These are phyloP conservation scores for Trichophyton benhamiae DNA, from an alignment of 2,329 filamentous ascomycete genomes.

Conservation along the genomic window DNA sequence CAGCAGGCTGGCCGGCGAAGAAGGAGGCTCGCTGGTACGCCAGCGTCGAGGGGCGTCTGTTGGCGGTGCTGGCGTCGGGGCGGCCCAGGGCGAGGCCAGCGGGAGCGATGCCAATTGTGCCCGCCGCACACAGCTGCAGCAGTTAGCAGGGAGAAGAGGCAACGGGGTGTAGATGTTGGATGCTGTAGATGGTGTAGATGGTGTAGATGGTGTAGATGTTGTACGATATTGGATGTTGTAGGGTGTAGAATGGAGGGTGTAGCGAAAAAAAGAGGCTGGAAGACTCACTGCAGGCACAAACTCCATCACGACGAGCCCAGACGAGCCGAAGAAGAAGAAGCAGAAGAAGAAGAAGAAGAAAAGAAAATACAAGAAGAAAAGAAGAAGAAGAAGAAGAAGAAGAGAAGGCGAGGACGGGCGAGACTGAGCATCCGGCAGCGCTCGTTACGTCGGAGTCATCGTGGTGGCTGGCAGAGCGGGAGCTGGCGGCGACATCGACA, in stretches of 20 bases:
- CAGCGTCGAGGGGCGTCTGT: conserved; percentile 7
- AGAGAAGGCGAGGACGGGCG: background rate
- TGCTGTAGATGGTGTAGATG: background rate
- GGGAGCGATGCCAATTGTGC: conserved; percentile 49
- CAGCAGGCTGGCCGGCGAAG: conserved; percentile 9
- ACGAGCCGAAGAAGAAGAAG: background rate
- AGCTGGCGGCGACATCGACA: background rate
- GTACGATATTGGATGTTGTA: background rate
- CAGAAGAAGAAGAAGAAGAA: too few species aligned
- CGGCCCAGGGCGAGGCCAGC: conserved; percentile 47
- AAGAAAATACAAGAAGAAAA: too few species aligned
- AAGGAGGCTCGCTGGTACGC: conserved; percentile 7
- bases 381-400: background rate
- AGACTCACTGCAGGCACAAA: conserved; percentile 23
- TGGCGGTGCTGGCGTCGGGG: conserved; percentile 24
- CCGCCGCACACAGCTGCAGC: conserved; percentile 49
- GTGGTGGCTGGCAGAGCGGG: background rate
- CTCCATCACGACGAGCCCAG: conserved; percentile 17
- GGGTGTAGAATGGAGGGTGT: background rate
- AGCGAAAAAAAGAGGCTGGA: background rate
- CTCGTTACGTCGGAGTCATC: background rate
- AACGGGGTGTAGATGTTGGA: too few species aligned
- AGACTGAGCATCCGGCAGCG: background rate
- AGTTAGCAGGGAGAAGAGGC: background rate
- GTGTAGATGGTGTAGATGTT: background rate